Base-by-base conservation (phyloP, 352 stramenopile genomes). In the Pythium plurisporium region DNA sequence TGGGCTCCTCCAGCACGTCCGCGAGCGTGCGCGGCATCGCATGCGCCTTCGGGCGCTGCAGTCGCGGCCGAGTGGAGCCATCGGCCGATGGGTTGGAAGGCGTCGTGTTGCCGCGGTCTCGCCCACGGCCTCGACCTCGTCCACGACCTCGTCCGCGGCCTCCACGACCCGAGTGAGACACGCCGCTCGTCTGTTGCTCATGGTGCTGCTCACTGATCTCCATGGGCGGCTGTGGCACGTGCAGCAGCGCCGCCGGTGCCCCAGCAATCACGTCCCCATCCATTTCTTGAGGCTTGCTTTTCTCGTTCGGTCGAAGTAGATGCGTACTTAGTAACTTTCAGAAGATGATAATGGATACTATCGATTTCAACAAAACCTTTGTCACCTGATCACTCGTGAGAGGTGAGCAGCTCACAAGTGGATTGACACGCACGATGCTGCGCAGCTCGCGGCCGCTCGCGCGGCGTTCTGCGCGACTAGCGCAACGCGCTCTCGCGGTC, bases 1-100 rank as follows among this genome's bases (percentile, higher is more conserved):
- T 89, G 34, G 79, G 79, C 65, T 89, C 79, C 20, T 78, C 72
- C 59, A 89, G 63, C 49, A 82, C 19, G 49, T 86, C 71, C 0
- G 75, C 69, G 20, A 87, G 45, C 20, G 72, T 43, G n/a, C 73
- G 74, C 62, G 74, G 70, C 79, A 87, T 84, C 44, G 81, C 70
- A 29, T 71, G 63, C 4, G 67, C 68, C 57, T 79, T 70, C 29
- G 79, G 65, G n/a, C 67, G 65, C 27, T 72, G 72, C 2, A 59
- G 23, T 8, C 47, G 36, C 41, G 55, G 33, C 26, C 45, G 36
- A 6, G 43, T 20, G n/a, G 31, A 20, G 34, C 47, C 20, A 17
- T 5, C 23, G 7, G 12, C 7, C 17, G 3, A 19, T 15, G 20
- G 22, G 22, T 12, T 25, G n/a, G 17, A 2, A 25, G 22, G 15